Base-by-base conservation (phyloP, 1,139 yeast genomes). In the Magnusiomyces tetraspermus region DNA sequence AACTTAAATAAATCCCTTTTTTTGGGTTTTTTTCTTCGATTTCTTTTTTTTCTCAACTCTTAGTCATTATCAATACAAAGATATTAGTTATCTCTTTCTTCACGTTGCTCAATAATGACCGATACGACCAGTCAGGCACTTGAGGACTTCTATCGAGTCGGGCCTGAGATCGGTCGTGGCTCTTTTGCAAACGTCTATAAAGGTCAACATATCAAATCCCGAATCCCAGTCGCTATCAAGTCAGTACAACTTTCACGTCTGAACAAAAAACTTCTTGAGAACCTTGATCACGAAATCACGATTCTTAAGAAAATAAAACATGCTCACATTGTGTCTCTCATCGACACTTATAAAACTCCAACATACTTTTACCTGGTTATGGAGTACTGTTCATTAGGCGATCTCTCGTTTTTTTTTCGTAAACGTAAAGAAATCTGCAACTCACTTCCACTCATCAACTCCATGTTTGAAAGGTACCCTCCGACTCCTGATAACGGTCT, bases 321-420 rank as follows among this genome's bases (percentile, higher is more conserved):
- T 64, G 96, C 97, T 2, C 97, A 92, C 67, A 86, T 92, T 51
- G 98, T 92, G 2, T 83, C 85, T 13, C 73, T 92, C 50, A 69
- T 86, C 53, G 97, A 90, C 63, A 88, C 87, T 65, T 81, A 83
- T 57, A 85, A 87, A 63, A 85, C 96, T 0, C 67, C 80, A 11
- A 73, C 85, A 11, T 88, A 90, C 68, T 87, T 89, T 71, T 94
- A 88, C 67, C 73, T 92, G 59, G 81, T 90, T 17, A 92, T 92
- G 97, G 97, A 92, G 66, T 92, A 88, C 70, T 92, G 98, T 66
- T 83, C 97, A 0, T 74, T 92, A 68, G 98, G 98, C 11, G 98
- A 92, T 69, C 75, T 92, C 57, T 85, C 95, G 0, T 87, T 82
- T 63, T 84, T 92, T 61, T 89, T 92, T 52, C 79, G 87, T 62